phyloP scores from a whole-genome alignment of 2,329 filamentous ascomycete genomes.

The Ascochyta fabae region DNA sequence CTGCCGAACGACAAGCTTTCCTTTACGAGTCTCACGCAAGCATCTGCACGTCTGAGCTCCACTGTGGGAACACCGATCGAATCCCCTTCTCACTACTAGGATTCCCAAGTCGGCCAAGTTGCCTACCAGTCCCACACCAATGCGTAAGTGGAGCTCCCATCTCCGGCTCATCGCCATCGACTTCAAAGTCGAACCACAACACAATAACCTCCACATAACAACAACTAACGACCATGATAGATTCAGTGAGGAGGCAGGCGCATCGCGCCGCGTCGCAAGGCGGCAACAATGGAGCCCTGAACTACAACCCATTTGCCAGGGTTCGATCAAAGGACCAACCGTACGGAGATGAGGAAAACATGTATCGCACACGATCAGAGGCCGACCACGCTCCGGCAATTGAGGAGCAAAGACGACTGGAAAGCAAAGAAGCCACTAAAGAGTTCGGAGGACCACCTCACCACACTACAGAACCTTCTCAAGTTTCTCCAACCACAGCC shows the following conservation, averaged over 20 bases:
- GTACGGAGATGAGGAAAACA: conserved; percentile 39
- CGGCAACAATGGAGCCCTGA: conserved; percentile 29
- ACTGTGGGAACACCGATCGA: conserved; percentile 10
- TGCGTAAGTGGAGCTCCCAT: conserved; percentile 35
- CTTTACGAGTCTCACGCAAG: background rate
- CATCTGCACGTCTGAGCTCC: conserved; percentile 12
- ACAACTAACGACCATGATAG: conserved; percentile 29
- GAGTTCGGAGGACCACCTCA: conserved; percentile 39
- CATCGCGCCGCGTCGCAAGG: conserved; percentile 43
- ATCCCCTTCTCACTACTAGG: background rate
- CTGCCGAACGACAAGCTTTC: conserved; percentile 10
- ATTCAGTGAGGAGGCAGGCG: conserved; percentile 46
- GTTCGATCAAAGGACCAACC: conserved; percentile 32
- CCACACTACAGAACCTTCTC: conserved; percentile 38
- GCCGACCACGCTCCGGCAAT: conserved; percentile 26
- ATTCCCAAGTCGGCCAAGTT: conserved; percentile 23
- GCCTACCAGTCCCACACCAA: conserved; percentile 23
- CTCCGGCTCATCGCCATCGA: conserved; percentile 9
- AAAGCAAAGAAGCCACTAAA: conserved; percentile 34
- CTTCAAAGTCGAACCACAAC: conserved; percentile 1
- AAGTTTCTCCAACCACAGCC: conserved; percentile 29
- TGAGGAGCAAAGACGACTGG: conserved; percentile 35
- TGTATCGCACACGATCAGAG: conserved; percentile 36
- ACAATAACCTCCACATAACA: conserved; percentile 5
- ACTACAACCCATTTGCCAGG: conserved; percentile 47